A percentile compares a stretch with the other conserved stretches of the same genome.
Evolutionary conservation across 2,329 filamentous ascomycete species (phyloP).

Genomic region (Aspergillus latus): DNA sequence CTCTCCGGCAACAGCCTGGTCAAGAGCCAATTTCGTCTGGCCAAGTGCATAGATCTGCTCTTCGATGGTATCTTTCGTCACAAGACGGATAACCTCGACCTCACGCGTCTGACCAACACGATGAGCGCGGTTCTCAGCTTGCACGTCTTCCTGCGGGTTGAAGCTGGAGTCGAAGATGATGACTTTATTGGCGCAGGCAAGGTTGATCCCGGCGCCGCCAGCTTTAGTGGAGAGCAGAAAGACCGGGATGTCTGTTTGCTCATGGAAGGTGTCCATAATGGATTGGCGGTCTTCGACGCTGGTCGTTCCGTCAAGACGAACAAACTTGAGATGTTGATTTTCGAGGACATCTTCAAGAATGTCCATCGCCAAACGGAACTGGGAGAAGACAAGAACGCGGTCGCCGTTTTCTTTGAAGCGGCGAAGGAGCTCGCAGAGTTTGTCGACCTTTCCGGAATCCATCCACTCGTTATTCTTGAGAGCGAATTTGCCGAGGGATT

Average conservation of each 20-base stretch:
- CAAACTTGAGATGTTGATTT: constrained; percentile 70
- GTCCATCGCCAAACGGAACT: constrained; percentile 89
- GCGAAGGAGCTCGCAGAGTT: constrained; percentile 71
- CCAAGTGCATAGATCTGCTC: constrained; percentile 91
- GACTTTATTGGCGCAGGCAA: constrained; percentile 95
- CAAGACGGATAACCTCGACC: constrained; percentile 84
- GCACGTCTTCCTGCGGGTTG: constrained; percentile 97
- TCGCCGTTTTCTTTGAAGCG: constrained; percentile 78
- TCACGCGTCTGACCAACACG: constrained; percentile 87
- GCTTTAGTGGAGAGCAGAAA: constrained; percentile 93
- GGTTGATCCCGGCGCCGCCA: constrained; percentile 94
- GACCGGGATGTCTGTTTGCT: constrained; percentile 73
- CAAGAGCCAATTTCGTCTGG: constrained; percentile 87
- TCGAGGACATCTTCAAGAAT: constrained; percentile 82
- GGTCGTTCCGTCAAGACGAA: constrained; percentile 82
- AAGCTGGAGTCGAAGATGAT: constrained; percentile 97
- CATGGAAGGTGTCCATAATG: constrained; percentile 83
- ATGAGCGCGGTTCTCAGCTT: constrained; percentile 95
- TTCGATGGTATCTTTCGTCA: constrained; percentile 80
- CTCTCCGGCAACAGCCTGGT: constrained; percentile 68
- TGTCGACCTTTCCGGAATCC: constrained; percentile 80
- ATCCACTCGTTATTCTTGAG: constrained; percentile 65
- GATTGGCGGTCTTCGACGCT: constrained; percentile 79
- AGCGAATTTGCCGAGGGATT: constrained; percentile 55
- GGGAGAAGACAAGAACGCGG: constrained; percentile 85